A percentile compares a stretch with the other conserved stretches of the same genome.
These are phyloP conservation scores for Neurospora terricola DNA, from an alignment of 495 filamentous ascomycete genomes.

Conservation along the genomic window DNA sequence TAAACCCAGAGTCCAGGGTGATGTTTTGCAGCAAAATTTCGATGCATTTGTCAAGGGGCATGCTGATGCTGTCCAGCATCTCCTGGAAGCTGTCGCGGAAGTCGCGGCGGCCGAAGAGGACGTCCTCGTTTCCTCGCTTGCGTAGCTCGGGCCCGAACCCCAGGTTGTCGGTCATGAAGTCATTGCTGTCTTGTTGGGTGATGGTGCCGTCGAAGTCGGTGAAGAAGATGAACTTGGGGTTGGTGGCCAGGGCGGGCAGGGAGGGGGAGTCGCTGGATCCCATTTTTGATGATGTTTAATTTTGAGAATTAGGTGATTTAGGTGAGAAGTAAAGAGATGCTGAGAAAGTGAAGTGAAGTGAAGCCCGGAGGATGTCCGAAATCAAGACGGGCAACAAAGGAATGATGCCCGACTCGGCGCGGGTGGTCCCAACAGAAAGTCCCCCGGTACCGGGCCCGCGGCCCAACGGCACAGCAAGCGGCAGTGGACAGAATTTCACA, in stretches of 20 bases:
- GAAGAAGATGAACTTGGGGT: conserved; percentile 87
- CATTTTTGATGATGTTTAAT: neutral
- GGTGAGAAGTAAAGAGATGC: neutral
- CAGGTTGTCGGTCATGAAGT: conserved; percentile 87
- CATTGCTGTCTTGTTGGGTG: conserved; percentile 85
- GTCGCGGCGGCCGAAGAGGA: conserved; percentile 52
- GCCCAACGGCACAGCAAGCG: neutral
- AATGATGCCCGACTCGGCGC: neutral
- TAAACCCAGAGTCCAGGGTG: conserved; percentile 77
- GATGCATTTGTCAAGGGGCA: conserved; percentile 73
- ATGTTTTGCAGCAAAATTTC: conserved; percentile 67
- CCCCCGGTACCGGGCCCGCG: neutral
- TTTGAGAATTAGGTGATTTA: neutral
- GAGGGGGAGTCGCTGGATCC: conserved; percentile 1
- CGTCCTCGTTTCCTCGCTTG: conserved; percentile 55
- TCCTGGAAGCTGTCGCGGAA: conserved; percentile 82
- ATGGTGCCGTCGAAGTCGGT: conserved; percentile 97
- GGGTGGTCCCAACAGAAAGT: neutral
- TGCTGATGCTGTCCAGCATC: conserved; percentile 76
- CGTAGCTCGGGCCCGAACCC: conserved; percentile 66
- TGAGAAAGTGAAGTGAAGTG: neutral
- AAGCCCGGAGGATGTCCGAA: neutral
- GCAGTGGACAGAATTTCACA: neutral
- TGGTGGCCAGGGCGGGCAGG: conserved; percentile 49
- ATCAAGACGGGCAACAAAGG: neutral